Evolutionary conservation across 129 eudicot genomes (phyloP), one percentile per base, ranked within the genome.

Genomic region (Lactuca sativa): DNA sequence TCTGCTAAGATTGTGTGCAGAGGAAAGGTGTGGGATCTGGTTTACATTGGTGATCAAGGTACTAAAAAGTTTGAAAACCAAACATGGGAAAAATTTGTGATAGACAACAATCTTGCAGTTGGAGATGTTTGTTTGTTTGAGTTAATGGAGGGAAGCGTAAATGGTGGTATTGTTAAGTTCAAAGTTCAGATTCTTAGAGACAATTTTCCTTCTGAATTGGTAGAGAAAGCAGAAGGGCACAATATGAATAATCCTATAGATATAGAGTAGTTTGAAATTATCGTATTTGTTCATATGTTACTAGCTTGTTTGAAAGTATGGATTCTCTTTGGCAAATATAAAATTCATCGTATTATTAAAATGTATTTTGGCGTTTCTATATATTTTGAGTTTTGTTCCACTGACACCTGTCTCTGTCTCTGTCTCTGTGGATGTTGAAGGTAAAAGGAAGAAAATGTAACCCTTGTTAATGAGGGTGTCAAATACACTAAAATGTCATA

Each of bases 91-190:
- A 17, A 6, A 12, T 82, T 82, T 18, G 79, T 13, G 61, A 21
- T 9, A 3, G 83, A 74, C 3, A 82, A 74, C 62, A 21, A 74
- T 5, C 86, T 82, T 25, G 52, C 25, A 43, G 15, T 60, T 6
- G 86, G 83, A 56, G 83, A 82, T 71, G 81, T 54, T 11, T 70
- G 77, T n/a, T 58, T 82, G 15, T 74, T 78, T 7, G 86, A 82
- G 72, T 54, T 74, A 44, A 54, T 36, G 60, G 81, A 69, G 68
- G 18, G 56, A 9, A 9, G 41, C 13, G 14, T 18, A 6, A 13
- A 58, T 33, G 66, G 52, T 58, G 12, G 25, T 16, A 17, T 40
- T 18, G 33, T 79, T 33, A 15, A 51, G 40, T 74, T 79, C 62
- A 75, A 53, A 75, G 70, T 64, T 78, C 82, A 78, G 64, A 65